A percentile compares a stretch with the other conserved stretches of the same genome.
Conservation (phyloP, 1,139 yeast species). For the Debaryomyces fabryi region DNA sequence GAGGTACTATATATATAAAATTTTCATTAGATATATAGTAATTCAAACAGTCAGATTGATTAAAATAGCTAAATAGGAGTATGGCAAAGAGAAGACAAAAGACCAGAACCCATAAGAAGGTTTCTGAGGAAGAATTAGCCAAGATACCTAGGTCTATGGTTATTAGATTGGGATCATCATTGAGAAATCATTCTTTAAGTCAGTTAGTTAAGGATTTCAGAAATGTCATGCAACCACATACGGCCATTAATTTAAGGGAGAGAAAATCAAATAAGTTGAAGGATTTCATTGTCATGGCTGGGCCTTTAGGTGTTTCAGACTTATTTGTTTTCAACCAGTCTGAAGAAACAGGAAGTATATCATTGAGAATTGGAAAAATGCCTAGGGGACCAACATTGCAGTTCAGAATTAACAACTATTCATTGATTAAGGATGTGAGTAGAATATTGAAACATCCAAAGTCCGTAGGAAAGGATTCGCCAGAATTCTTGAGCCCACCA, state of each 20-base stretch:
- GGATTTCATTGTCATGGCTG: slow-evolving; percentile 95
- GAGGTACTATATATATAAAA: slow-evolving; percentile 8
- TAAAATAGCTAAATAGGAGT: background rate
- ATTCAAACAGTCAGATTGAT: background rate
- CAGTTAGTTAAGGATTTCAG: slow-evolving; percentile 89
- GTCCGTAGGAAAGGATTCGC: slow-evolving; percentile 61
- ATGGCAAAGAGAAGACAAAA: slow-evolving; percentile 58
- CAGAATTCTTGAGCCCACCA: slow-evolving; percentile 78
- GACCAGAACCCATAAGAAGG: slow-evolving; percentile 82
- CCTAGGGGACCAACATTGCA: slow-evolving; percentile 95
- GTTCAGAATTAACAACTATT: slow-evolving; percentile 74
- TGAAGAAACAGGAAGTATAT: slow-evolving; percentile 74
- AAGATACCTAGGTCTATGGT: slow-evolving; percentile 93
- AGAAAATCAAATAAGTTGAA: slow-evolving; percentile 82
- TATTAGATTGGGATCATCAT: slow-evolving; percentile 77
- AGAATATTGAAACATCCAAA: slow-evolving; percentile 70
- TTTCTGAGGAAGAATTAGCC: slow-evolving; percentile 66
- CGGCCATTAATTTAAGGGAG: slow-evolving; percentile 86
- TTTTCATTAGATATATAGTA: slow-evolving; percentile 1
- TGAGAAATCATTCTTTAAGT: slow-evolving; percentile 77
- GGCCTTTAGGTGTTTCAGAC: slow-evolving; percentile 92
- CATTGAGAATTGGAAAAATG: slow-evolving; percentile 80
- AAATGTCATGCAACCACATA: slow-evolving; percentile 93
- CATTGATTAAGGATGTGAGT: slow-evolving; percentile 82
- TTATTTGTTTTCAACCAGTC: slow-evolving; percentile 84